A percentile compares a stretch with the other conserved stretches of the same genome.
Conservation (phyloP, 257 asterid species). For the Solanum tarapatanum region DNA sequence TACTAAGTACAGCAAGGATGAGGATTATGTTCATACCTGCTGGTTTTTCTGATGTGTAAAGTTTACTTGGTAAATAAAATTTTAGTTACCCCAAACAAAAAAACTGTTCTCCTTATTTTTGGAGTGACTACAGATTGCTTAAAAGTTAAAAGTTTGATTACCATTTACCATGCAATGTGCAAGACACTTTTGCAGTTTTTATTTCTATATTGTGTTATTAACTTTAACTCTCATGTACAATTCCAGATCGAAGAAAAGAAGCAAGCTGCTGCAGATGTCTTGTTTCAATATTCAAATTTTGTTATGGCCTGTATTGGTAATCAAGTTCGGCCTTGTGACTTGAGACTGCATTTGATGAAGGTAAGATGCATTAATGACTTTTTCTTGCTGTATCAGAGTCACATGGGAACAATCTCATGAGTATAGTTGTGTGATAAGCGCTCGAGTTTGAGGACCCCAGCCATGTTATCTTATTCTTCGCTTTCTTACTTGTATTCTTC, state of each 20-base stretch:
- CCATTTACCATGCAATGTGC: not conserved
- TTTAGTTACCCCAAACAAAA: too few relatives aligned
- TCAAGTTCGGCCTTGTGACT: slow-evolving; percentile 85
- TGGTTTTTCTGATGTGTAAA: too few relatives aligned
- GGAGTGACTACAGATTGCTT: not conserved
- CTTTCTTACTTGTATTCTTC: not conserved
- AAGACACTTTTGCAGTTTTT: not conserved
- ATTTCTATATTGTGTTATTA: not conserved
- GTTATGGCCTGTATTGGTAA: slow-evolving; percentile 75
- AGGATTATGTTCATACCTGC: too few relatives aligned
- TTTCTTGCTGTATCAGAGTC: not conserved
- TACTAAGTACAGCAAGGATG: too few relatives aligned
- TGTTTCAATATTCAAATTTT: slow-evolving; percentile 75
- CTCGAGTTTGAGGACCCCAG: not conserved
- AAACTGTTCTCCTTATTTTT: not conserved
- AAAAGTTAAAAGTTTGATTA: not conserved
- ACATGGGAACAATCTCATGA: not conserved
- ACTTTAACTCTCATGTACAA: not conserved
- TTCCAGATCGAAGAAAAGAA: slow-evolving; percentile 70
- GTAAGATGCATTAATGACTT: slow-evolving; percentile 16
- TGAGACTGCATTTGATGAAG: slow-evolving; percentile 95
- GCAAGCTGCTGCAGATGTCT: slow-evolving; percentile 95
- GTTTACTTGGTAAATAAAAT: too few relatives aligned
- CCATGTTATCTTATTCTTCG: not conserved
- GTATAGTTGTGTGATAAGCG: not conserved